phyloP scores from a whole-genome alignment of 2,329 filamentous ascomycete species.

The Cercospora janseana region DNA sequence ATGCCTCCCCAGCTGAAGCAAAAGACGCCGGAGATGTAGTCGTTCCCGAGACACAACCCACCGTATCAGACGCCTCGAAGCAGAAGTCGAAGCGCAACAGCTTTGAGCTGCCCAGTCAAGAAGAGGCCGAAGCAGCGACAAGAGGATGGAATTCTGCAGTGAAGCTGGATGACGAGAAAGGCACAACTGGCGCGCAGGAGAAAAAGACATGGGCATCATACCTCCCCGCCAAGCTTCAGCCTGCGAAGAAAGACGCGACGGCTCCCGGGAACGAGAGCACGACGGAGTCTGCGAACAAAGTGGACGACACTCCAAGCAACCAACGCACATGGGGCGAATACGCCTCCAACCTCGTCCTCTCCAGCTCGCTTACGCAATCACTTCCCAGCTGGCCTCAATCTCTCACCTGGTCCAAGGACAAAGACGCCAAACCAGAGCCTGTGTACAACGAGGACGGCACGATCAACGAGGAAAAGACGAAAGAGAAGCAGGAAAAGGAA shows the following conservation, averaged over 20 bases:
- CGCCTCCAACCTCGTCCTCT: constrained; percentile 31
- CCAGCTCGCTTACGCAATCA: too few relatives aligned
- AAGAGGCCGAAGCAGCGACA: constrained; percentile 38
- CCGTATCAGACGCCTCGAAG: constrained; percentile 6
- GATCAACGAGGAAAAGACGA: constrained; percentile 40
- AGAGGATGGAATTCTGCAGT: constrained; percentile 27
- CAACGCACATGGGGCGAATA: constrained; percentile 36
- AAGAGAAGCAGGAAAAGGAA: constrained; percentile 64
- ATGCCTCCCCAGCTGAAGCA: constrained; percentile 27
- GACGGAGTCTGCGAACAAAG: constrained; percentile 2
- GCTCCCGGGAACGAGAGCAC: background rate
- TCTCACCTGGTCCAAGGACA: constrained; percentile 30
- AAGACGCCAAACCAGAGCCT: constrained; percentile 37
- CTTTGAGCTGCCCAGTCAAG: constrained; percentile 38
- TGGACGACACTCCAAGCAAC: constrained; percentile 6
- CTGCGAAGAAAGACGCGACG: constrained; percentile 16
- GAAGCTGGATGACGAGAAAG: constrained; percentile 22
- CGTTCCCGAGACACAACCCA: constrained; percentile 33
- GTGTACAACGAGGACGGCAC: constrained; percentile 40
- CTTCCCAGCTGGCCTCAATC: constrained; percentile 29
- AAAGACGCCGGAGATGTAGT: constrained; percentile 31
- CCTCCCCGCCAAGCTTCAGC: constrained; percentile 29
- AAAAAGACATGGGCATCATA: constrained; percentile 40
- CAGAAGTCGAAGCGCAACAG: constrained; percentile 32
- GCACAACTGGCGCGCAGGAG: constrained; percentile 35